phyloP scores from a whole-genome alignment of 371 early-diverging fungal genomes.

The Dinochytrium kinnereticum region DNA sequence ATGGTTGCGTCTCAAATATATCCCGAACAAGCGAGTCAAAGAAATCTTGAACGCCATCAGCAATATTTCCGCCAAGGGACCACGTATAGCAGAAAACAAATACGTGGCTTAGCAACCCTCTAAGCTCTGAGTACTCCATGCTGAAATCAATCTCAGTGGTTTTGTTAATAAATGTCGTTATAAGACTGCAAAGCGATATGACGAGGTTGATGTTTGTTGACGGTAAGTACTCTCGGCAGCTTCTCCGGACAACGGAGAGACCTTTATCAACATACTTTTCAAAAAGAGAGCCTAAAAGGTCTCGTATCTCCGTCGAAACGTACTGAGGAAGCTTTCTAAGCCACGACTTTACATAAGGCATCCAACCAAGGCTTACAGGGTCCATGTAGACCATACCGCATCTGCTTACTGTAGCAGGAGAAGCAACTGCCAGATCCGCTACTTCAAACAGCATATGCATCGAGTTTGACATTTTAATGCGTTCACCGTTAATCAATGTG shows the following conservation, averaged over 20 bases:
- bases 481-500: slow-evolving; percentile 60
- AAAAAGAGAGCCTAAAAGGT: slow-evolving; percentile 34
- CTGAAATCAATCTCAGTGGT: slow-evolving; percentile 44
- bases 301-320: slow-evolving; percentile 39
- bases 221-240: slow-evolving; percentile 50
- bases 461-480: slow-evolving; percentile 54
- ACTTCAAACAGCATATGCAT: slow-evolving; percentile 63
- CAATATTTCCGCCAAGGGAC: slow-evolving; percentile 55
- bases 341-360: slow-evolving; percentile 53
- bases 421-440: slow-evolving; percentile 59
- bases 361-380: slow-evolving; percentile 54
- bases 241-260: slow-evolving; percentile 46
- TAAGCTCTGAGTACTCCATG: slow-evolving; percentile 33
- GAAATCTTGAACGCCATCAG: slow-evolving; percentile 53
- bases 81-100: slow-evolving; percentile 54
- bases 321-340: slow-evolving; percentile 35
- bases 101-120: slow-evolving; percentile 44
- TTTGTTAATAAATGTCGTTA: slow-evolving; percentile 42
- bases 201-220: slow-evolving; percentile 54
- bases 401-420: slow-evolving; percentile 58
- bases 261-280: slow-evolving; percentile 47
- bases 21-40: slow-evolving; percentile 56
- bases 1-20: slow-evolving; percentile 40
- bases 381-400: slow-evolving; percentile 64
- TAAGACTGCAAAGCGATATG: slow-evolving; percentile 45